Base-by-base conservation (phyloP, 495 filamentous ascomycete species). In the Melanomma pulvis-pyrius region DNA sequence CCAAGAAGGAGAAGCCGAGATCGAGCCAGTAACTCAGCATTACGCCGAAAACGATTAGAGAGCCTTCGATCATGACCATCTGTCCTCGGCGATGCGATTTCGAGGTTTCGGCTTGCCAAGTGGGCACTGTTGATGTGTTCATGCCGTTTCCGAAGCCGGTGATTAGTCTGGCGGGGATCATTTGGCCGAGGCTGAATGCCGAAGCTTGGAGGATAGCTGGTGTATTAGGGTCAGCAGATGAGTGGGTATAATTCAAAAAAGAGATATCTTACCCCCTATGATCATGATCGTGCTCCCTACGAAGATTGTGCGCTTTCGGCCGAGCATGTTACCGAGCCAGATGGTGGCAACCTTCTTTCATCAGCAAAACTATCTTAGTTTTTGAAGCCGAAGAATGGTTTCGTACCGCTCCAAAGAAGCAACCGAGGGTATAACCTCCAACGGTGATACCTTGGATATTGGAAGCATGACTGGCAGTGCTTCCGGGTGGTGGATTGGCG, bases 351-450 rank as follows among this genome's bases (percentile, higher is more conserved):
- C 39, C 39, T 44, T 44, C 17, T 11, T 3, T 44, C n/a, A 15
- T 34, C 30, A 34, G 30, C 30, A 12, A 34, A 34, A 12, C 30
- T 5, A 5, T 12, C 30, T 12, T 4, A n/a, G n/a, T n/a, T n/a
- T n/a, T n/a, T n/a, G n/a, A n/a, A n/a, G n/a, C n/a, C n/a, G n/a
- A n/a, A n/a, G n/a, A n/a, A 44, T 7, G 39, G 2, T 44, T 2
- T n/a, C 39, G 9, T 44, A 44, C 79, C 5, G 90, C 85, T 19
- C 90, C 89, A 55, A 86, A 71, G 75, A 92, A 91, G 74, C 88
- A 92, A 17, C 90, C 89, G 12, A 92, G 68, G 63, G 90, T 90
- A 77, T 92, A 92, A 7, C 83, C 81, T 25, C 86, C 85, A 36
- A 87, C 82, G 0, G 85, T 79, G 50, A 90, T 74, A 56, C 74